A percentile compares a stretch with the other conserved stretches of the same genome.
Evolutionary conservation across 148 eudicot genomes (phyloP).

Genomic region (Gaultheria prostrata): DNA sequence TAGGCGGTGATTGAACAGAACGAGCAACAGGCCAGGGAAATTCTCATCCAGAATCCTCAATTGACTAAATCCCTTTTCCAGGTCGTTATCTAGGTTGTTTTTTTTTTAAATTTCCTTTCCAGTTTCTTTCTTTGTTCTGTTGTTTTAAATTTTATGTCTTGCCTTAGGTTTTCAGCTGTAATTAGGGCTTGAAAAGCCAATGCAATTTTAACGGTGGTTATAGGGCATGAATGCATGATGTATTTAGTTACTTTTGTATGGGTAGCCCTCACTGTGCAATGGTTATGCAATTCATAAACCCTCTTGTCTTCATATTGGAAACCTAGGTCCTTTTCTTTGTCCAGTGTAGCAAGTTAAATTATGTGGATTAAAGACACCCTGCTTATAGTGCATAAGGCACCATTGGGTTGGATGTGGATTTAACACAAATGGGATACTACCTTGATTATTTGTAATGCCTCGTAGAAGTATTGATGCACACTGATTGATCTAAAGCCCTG

Average conservation of each 20-base stretch:
- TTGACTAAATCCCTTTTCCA: constrained; percentile 85
- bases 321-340: neutral
- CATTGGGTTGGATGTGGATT: neutral
- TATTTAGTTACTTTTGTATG: neutral
- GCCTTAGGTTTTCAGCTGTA: no score
- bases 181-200: no score
- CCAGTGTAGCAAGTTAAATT: neutral
- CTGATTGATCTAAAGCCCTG: no score
- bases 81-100: constrained; percentile 36
- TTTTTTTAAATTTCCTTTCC: constrained; percentile 18
- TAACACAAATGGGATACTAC: neutral
- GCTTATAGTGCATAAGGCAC: neutral
- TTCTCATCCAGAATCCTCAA: constrained; percentile 75
- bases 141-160: no score
- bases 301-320: neutral
- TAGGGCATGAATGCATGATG: no score
- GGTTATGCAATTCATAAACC: neutral
- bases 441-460: neutral
- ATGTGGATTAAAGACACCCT: neutral
- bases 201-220: no score
- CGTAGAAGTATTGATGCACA: neutral
- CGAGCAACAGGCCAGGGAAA: constrained; percentile 84
- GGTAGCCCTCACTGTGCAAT: neutral
- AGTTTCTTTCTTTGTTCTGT: neutral
- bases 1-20: constrained; percentile 81